Conservation (phyloP, 345 rosid genomes). For the Hevea brasiliensis region DNA sequence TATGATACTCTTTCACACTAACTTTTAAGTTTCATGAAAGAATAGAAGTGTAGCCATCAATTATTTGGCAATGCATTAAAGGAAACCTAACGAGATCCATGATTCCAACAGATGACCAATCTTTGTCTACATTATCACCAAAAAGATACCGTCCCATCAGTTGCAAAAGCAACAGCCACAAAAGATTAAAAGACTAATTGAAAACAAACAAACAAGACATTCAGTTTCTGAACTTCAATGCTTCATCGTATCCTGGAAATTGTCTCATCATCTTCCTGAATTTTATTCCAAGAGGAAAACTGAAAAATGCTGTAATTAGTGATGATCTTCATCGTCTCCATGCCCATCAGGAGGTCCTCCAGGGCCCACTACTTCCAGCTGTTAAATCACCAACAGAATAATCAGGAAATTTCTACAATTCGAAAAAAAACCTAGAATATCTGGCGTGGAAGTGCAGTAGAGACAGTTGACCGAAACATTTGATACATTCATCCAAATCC, state of each 20-base stretch:
- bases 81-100: constrained; percentile 28
- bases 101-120: constrained; percentile 31
- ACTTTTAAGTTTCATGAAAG: constrained; percentile 38
- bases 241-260: constrained; percentile 37
- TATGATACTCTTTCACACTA: no score
- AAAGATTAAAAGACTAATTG: constrained; percentile 20
- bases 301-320: constrained; percentile 16
- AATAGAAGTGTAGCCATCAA: constrained; percentile 36
- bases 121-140: constrained; percentile 26
- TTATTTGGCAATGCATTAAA: constrained; percentile 43
- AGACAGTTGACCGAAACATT: not conserved
- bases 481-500: not conserved
- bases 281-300: constrained; percentile 22
- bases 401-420: constrained; percentile 17
- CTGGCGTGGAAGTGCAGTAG: not conserved
- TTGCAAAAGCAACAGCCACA: constrained; percentile 39
- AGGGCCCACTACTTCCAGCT: constrained; percentile 92
- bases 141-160: constrained; percentile 15
- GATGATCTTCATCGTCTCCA: constrained; percentile 52
- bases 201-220: constrained; percentile 32
- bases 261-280: constrained; percentile 36
- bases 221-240: constrained; percentile 26
- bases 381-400: constrained; percentile 21
- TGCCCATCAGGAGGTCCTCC: constrained; percentile 88
- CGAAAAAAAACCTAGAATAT: not conserved